phyloP scores from a whole-genome alignment of 805 yeast genomes.

The Wickerhamomyces bisporus region DNA sequence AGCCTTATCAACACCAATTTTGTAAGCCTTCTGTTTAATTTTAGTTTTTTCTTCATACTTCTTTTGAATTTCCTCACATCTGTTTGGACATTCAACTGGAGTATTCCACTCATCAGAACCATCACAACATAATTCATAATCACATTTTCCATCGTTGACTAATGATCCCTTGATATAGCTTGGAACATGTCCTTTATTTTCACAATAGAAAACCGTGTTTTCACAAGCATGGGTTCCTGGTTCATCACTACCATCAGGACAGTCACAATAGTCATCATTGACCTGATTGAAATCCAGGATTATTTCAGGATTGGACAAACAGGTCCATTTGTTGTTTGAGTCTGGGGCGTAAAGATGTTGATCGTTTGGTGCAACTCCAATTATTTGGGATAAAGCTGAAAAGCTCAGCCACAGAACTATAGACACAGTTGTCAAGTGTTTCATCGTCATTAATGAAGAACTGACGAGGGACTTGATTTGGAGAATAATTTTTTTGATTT shows the following conservation, averaged over 20 bases:
- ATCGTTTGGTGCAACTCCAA: slow-evolving; percentile 21
- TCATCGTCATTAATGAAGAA: too few relatives aligned
- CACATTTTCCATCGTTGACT: slow-evolving; percentile 90
- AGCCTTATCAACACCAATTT: slow-evolving; percentile 17
- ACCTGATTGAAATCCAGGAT: slow-evolving; percentile 54
- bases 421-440: not conserved
- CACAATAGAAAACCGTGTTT: slow-evolving; percentile 59
- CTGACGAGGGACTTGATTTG: too few relatives aligned
- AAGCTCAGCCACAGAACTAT: not conserved
- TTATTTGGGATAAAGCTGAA: not conserved
- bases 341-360: slow-evolving; percentile 47
- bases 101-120: slow-evolving; percentile 73
- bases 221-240: slow-evolving; percentile 90
- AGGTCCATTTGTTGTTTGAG: slow-evolving; percentile 54
- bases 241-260: slow-evolving; percentile 97
- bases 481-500: too few relatives aligned
- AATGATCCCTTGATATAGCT: slow-evolving; percentile 57
- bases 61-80: slow-evolving; percentile 25
- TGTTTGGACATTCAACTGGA: slow-evolving; percentile 20
- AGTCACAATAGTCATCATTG: slow-evolving; percentile 90
- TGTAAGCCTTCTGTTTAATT: slow-evolving; percentile 9
- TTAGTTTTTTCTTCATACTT: slow-evolving; percentile 11
- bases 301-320: slow-evolving; percentile 65
- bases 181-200: slow-evolving; percentile 65
- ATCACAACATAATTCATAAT: slow-evolving; percentile 85